These are phyloP conservation scores for Clarireedia sp. DNA, from an alignment of 2,329 filamentous ascomycete genomes.

Conservation along the genomic window DNA sequence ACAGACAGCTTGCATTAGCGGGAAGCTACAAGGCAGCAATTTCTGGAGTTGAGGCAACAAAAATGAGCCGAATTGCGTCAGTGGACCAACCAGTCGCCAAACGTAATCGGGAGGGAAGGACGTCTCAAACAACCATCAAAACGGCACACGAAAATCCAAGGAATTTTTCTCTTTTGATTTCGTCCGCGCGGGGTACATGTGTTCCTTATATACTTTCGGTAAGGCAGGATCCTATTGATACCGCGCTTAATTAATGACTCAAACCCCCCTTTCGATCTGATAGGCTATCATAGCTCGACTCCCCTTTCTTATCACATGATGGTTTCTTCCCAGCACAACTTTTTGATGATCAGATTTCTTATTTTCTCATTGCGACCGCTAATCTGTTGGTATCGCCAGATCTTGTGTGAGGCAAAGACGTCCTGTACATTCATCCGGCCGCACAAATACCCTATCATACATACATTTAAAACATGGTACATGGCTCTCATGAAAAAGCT, in stretches of 20 bases:
- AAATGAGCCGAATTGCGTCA: constrained; percentile 13
- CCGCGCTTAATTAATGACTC: constrained; percentile 24
- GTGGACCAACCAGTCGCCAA: constrained; percentile 8
- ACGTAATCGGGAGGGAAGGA: constrained; percentile 8
- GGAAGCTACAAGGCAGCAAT: background rate
- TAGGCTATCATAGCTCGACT: constrained; percentile 8
- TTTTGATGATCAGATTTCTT: constrained; percentile 7
- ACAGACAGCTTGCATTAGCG: background rate
- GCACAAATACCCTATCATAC: constrained; percentile 12
- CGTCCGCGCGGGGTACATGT: background rate
- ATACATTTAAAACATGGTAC: constrained; percentile 8
- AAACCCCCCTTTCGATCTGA: constrained; percentile 12
- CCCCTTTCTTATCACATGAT: constrained; percentile 22
- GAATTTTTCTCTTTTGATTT: background rate
- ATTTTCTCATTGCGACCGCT: constrained; percentile 18
- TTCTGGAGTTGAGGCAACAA: background rate
- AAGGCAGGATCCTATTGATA: constrained; percentile 12
- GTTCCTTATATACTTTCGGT: constrained; percentile 23
- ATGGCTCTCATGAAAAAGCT: constrained; percentile 1
- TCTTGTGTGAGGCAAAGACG: constrained; percentile 5
- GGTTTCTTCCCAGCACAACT: constrained; percentile 4
- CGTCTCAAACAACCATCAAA: background rate
- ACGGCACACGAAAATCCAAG: background rate
- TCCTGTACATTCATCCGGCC: constrained; percentile 16
- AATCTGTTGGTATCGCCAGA: constrained; percentile 9